Percentiles rank a stretch among this genome's conserved stretches.
Evolutionary conservation across 2,329 filamentous ascomycete genomes (phyloP).

Genomic region (Metarhizium guizhouense): DNA sequence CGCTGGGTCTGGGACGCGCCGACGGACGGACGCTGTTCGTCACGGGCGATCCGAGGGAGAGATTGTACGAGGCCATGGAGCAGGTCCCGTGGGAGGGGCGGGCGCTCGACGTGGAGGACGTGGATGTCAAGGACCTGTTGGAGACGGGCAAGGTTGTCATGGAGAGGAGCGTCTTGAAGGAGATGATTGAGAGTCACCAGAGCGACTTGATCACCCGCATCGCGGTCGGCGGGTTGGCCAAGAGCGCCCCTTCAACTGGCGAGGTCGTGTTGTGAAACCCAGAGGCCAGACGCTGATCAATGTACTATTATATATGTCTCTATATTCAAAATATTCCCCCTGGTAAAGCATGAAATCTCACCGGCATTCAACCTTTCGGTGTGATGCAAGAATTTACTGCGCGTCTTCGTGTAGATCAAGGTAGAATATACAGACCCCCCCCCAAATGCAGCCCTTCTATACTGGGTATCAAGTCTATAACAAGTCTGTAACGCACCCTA

Average conservation of each 20-base stretch:
- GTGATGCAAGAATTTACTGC: too few relatives aligned
- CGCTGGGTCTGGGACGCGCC: conserved; percentile 59
- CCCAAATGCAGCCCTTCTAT: background rate
- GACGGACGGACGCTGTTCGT: conserved; percentile 69
- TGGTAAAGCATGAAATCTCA: background rate
- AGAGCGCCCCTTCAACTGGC: conserved; percentile 24
- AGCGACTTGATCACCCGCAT: conserved; percentile 50
- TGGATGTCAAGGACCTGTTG: conserved; percentile 92
- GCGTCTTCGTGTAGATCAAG: too few relatives aligned
- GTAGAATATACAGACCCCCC: background rate
- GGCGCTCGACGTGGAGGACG: conserved; percentile 62
- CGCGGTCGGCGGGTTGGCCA: conserved; percentile 31
- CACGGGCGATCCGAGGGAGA: conserved; percentile 49
- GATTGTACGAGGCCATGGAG: conserved; percentile 59
- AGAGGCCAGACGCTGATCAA: background rate
- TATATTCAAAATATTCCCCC: background rate
- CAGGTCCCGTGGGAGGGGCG: conserved; percentile 57
- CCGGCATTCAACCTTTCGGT: background rate
- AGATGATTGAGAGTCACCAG: conserved; percentile 64
- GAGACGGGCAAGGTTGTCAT: conserved; percentile 79
- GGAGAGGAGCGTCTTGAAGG: conserved; percentile 70
- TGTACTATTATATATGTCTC: background rate
- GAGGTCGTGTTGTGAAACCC: conserved; percentile 5
- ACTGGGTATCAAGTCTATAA: background rate
- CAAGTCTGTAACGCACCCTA: conserved; percentile 27